Percentiles rank a stretch among this genome's conserved stretches.
phyloP scores from a whole-genome alignment of 805 yeast genomes.

The Candida morakotiae region DNA sequence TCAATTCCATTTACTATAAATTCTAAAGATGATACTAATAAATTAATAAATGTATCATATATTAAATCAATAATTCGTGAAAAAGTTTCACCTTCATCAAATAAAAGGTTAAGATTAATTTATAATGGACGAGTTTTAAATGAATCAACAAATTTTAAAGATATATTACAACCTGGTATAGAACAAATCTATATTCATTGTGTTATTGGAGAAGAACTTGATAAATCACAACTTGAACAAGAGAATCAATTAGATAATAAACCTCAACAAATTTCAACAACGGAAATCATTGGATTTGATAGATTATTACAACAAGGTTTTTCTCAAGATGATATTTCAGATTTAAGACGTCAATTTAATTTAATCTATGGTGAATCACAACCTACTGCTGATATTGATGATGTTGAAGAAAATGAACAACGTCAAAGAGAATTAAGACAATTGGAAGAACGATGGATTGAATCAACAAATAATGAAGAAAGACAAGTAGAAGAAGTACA shows the following conservation, averaged over 20 bases:
- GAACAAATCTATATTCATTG: conserved; percentile 67
- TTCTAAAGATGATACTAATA: conserved; percentile 27
- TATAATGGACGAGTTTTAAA: conserved; percentile 65
- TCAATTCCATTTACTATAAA: conserved; percentile 25
- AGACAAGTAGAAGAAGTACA: conserved; percentile 24
- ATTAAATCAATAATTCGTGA: conserved; percentile 26
- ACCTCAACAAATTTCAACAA: conserved; percentile 51
- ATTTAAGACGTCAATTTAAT: conserved; percentile 70
- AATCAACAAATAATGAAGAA: conserved; percentile 59
- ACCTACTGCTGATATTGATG: conserved; percentile 20
- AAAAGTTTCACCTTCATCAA: conserved; percentile 20
- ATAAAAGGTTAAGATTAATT: conserved; percentile 58
- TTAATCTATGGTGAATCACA: conserved; percentile 41
- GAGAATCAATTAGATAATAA: conserved; percentile 61
- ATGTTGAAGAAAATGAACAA: conserved; percentile 41
- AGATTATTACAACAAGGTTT: conserved; percentile 80
- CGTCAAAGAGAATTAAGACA: conserved; percentile 44
- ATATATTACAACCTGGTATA: conserved; percentile 37
- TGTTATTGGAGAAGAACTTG: conserved; percentile 64
- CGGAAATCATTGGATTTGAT: conserved; percentile 82
- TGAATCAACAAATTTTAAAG: conserved; percentile 53
- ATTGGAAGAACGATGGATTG: conserved; percentile 86
- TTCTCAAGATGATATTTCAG: conserved; percentile 68
- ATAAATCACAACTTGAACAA: conserved; percentile 49
- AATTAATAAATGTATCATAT: conserved; percentile 27